Percentiles rank a stretch among this genome's conserved stretches.
Evolutionary conservation across 768 basidiomycete genomes (phyloP).

Genomic region (Russula sp.): DNA sequence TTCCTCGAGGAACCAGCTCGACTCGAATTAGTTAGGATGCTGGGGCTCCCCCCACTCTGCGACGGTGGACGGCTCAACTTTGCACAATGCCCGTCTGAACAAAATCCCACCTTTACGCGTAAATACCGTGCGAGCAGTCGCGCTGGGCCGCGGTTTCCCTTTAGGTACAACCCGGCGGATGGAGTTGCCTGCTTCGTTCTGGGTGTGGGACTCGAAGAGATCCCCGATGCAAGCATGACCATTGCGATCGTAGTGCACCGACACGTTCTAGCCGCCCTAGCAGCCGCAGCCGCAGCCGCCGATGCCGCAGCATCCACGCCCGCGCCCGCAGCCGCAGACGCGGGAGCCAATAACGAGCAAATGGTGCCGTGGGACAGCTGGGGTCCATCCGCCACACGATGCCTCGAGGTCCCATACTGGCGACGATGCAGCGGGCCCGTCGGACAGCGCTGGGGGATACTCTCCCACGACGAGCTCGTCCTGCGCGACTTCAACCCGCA

Average conservation of each 20-base stretch:
- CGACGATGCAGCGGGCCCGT: constrained; percentile 1
- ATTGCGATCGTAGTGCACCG: constrained; percentile 14
- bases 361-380: constrained; percentile 7
- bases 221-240: constrained; percentile 13
- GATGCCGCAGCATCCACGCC: not conserved
- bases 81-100: constrained; percentile 3
- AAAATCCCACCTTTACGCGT: constrained; percentile 1
- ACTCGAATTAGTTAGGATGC: not conserved
- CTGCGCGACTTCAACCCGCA: constrained; percentile 12
- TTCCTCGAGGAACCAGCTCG: not conserved
- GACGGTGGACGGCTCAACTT: constrained; percentile 11
- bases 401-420: constrained; percentile 9
- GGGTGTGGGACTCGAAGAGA: constrained; percentile 13
- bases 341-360: not conserved
- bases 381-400: not conserved
- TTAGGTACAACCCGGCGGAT: constrained; percentile 1
- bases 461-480: not conserved
- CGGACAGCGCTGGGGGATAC: constrained; percentile 4
- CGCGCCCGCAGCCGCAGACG: too few relatives aligned
- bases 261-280: not conserved
- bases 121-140: not conserved
- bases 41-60: constrained; percentile 10
- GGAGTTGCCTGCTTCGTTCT: constrained; percentile 10
- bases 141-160: constrained; percentile 1
- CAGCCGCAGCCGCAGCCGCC: not conserved